Evolutionary conservation across 352 stramenopile genomes (phyloP), one percentile per base, ranked within the genome.

Genomic region (Globisporangium orthogonon): DNA sequence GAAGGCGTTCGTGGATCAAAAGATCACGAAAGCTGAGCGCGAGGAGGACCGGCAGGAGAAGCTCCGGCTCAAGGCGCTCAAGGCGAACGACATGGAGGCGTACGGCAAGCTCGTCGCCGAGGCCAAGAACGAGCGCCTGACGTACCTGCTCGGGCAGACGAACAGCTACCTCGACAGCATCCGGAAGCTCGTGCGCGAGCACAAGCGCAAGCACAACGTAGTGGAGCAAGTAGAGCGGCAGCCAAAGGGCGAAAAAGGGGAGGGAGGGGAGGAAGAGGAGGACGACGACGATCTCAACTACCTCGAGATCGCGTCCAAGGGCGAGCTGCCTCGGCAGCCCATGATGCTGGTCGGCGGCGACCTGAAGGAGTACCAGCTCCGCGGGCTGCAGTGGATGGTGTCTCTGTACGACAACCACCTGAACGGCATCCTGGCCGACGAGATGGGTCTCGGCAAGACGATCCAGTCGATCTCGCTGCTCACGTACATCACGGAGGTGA

Each of bases 361-460:
- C 50, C 66, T 99, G 56, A 98, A 98, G 57, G 85, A 97, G 52
- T 99, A 99, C 67, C 97, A 99, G 73, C 57, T 99, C 89, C 95
- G 98, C 56, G 97, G 97, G 18, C 71, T 99, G 46, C 98, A 99
- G 72, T 99, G 97, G 97, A 98, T 99, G 95, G 97, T 99, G 46
- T 95, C 97, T 37, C 78, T 99, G 31, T 97, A 98, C 52, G 87
- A 99, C 63, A 98, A 98, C 64, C 94, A 97, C 49, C 71, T 99
- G 49, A 99, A 99, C 74, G 97, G 97, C 31, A 99, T 99, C 62
- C 69, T 99, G 41, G 97, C 97, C 0, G 97, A 99, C 78, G 96
- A 98, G 67, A 98, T 98, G 94, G 90, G 94, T 52, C 67, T 95
- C 7, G 85, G 85, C 23, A 95, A 95, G 60, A 95, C 85, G 9